These are phyloP conservation scores for Pseudonitzschia multistriata DNA, from an alignment of 108 stramenopile genomes.

Conservation along the genomic window DNA sequence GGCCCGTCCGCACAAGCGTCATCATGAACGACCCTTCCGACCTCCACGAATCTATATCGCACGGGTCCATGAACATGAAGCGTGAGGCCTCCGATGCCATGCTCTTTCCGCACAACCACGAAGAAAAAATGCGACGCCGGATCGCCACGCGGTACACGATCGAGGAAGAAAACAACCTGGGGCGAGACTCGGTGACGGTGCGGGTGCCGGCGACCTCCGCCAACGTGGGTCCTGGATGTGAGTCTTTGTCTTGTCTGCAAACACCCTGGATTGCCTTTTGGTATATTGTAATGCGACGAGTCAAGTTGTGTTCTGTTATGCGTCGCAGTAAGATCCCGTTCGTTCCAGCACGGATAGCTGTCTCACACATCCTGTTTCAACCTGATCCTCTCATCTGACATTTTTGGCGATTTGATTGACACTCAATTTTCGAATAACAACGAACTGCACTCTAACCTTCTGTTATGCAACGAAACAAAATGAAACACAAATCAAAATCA, in stretches of 20 bases:
- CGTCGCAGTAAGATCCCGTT: too few species aligned
- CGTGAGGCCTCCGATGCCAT: constrained; percentile 30
- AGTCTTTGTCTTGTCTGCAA: constrained; percentile 20
- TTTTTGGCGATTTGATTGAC: too few species aligned
- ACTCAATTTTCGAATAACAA: too few species aligned
- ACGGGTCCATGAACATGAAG: constrained; percentile 1
- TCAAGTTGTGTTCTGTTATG: too few species aligned
- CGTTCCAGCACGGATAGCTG: too few species aligned
- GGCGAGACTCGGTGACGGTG: constrained; percentile 89
- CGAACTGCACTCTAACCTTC: too few species aligned
- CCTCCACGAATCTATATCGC: not conserved
- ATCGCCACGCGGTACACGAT: constrained; percentile 81
- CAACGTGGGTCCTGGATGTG: constrained; percentile 96
- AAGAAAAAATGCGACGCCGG: constrained; percentile 84
- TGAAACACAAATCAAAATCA: too few species aligned
- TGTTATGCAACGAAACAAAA: too few species aligned
- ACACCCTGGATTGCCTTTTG: too few species aligned
- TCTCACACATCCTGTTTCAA: too few species aligned
- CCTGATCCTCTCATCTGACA: too few species aligned
- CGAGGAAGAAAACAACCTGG: constrained; percentile 79
- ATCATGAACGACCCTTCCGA: constrained; percentile 34
- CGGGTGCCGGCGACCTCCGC: constrained; percentile 97
- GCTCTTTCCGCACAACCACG: constrained; percentile 83
- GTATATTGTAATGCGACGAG: too few species aligned
- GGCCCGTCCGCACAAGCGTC: constrained; percentile 10